Conservation (phyloP, 495 filamentous ascomycete genomes). For the Penicillium desertorum region DNA sequence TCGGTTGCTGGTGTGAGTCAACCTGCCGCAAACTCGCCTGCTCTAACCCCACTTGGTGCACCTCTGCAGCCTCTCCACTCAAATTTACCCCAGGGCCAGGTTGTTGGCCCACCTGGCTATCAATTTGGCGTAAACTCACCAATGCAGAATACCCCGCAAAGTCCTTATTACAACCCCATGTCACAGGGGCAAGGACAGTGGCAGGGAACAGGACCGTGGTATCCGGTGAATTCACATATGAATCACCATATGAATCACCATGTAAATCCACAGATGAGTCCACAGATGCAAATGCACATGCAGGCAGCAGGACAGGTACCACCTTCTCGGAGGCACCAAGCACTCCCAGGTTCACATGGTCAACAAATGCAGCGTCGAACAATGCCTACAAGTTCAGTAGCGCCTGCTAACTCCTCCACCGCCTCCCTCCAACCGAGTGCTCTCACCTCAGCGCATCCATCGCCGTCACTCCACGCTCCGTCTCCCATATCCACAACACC, state of each 20-base stretch:
- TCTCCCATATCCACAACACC: background rate
- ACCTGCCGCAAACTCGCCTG: background rate
- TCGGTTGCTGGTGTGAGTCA: background rate
- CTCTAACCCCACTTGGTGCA: background rate
- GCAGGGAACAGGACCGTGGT: background rate
- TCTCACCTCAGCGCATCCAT: background rate
- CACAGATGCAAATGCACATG: background rate
- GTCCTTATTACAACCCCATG: background rate
- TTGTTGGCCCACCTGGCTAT: background rate
- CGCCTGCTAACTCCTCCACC: background rate
- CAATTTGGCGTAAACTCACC: background rate
- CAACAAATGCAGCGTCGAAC: slow-evolving; percentile 1
- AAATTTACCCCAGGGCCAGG: background rate
- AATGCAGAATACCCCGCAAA: background rate
- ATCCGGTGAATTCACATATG: background rate
- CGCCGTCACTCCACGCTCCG: too few relatives aligned
- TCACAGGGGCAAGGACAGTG: background rate
- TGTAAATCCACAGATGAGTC: background rate
- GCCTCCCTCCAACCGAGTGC: background rate
- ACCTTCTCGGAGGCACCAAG: background rate
- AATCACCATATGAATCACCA: background rate
- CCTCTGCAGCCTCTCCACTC: background rate
- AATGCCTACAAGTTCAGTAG: background rate
- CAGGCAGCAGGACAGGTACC: background rate
- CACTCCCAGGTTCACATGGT: background rate